These are phyloP conservation scores for Fraxinus baroniana DNA, from an alignment of 305 asterid genomes.

Conservation along the genomic window DNA sequence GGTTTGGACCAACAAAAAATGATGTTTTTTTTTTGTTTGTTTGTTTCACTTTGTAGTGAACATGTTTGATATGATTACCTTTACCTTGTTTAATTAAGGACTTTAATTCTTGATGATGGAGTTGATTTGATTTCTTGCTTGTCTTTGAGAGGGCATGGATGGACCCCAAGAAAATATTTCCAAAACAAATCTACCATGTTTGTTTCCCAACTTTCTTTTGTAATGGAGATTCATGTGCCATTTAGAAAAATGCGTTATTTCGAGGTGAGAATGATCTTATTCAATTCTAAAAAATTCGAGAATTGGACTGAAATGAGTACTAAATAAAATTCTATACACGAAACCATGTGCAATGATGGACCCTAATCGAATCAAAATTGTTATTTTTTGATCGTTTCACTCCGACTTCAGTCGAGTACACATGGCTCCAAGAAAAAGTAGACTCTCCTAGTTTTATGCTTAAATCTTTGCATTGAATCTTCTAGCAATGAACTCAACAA, in stretches of 20 bases:
- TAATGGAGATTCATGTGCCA: slow-evolving; percentile 12
- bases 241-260: neutral
- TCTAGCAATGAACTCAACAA: neutral
- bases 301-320: neutral
- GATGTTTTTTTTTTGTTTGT: slow-evolving; percentile 27
- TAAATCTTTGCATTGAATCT: neutral
- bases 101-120: slow-evolving; percentile 36
- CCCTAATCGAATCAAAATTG: neutral
- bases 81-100: neutral
- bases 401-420: neutral
- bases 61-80: slow-evolving; percentile 23
- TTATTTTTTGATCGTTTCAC: neutral
- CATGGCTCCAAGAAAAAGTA: neutral
- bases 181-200: slow-evolving; percentile 29
- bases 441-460: neutral
- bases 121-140: slow-evolving; percentile 33
- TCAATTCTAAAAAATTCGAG: neutral
- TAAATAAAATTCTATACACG: neutral
- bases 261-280: slow-evolving; percentile 6
- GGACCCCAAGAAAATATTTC: slow-evolving; percentile 36
- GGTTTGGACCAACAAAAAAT: slow-evolving; percentile 40
- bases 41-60: slow-evolving; percentile 25
- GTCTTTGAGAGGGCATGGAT: slow-evolving; percentile 28
- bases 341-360: neutral
- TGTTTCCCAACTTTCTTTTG: slow-evolving; percentile 36